These are phyloP conservation scores for Fusarium metavorans DNA, from an alignment of 2,329 filamentous ascomycete genomes.

Conservation along the genomic window DNA sequence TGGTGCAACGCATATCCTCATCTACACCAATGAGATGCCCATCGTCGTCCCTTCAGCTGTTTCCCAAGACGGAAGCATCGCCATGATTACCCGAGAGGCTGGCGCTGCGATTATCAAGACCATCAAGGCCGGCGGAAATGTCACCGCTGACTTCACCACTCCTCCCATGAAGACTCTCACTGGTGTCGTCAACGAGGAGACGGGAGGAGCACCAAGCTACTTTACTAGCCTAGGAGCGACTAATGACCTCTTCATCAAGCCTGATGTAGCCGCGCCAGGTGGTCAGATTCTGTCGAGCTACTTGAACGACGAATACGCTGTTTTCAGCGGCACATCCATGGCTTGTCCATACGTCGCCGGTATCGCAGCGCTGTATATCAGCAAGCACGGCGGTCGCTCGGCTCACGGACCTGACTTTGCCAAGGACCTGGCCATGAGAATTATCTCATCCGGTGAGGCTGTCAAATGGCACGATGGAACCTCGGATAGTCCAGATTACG, in stretches of 20 bases:
- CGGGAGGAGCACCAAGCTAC: background rate
- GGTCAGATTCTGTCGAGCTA: conserved; percentile 57
- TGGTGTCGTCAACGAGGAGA: background rate
- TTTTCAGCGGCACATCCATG: conserved; percentile 63
- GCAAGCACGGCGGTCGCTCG: conserved; percentile 47
- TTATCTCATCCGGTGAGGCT: conserved; percentile 48
- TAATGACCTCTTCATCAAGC: conserved; percentile 55
- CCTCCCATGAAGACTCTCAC: background rate
- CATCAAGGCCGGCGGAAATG: background rate
- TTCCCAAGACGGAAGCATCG: background rate
- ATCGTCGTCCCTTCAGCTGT: background rate
- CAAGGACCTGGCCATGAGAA: conserved; percentile 43
- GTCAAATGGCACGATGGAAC: conserved; percentile 12
- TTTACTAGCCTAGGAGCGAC: background rate
- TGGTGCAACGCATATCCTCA: background rate
- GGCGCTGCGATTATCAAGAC: background rate
- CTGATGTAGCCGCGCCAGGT: conserved; percentile 58
- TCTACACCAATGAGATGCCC: background rate
- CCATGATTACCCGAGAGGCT: conserved; percentile 1
- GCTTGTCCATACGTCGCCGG: conserved; percentile 60
- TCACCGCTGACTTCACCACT: background rate
- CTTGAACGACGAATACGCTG: conserved; percentile 46
- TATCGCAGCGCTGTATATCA: conserved; percentile 52
- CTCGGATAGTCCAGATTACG: conserved; percentile 24
- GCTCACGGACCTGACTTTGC: conserved; percentile 48